Base-by-base conservation (phyloP, 2,329 filamentous ascomycete species). In the Trichoderma arundinaceum region DNA sequence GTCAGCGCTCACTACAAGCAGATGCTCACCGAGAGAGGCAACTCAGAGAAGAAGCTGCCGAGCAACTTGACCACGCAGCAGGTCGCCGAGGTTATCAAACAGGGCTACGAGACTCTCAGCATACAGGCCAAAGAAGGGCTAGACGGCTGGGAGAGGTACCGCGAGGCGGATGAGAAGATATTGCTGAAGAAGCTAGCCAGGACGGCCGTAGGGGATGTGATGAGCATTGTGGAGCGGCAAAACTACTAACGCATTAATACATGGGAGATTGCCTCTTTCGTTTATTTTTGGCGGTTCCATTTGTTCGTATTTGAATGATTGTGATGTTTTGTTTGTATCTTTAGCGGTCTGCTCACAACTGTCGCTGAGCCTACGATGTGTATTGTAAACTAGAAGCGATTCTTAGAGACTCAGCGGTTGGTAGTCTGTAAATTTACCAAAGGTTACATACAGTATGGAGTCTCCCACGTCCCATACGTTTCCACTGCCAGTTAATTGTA, bases 51-150 rank as follows among this genome's bases (percentile, higher is more conserved):
- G 46, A 78, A 78, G 67, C 83, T 78, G 70, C 85, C 86, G 67
- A 90, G 88, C 72, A 88, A 91, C 70, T 80, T 97, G 67, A 96
- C 92, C 66, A 93, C 90, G 43, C 83, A 87, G 57, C 91, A 97
- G 75, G 93, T 99, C 44, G 90, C 90, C 48, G 90, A 91, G 70
- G 91, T 97, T 33, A 98, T 99, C 77, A 96, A 96, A 80, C 91
- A 96, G 76, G 95, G 95, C 0, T 98, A 98, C 74, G 94, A 98
- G 77, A 97, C 94, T 41, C 79, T 99, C 72, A 94, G 91, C 69
- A 96, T 99, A 63, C 92, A 96, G 77, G 88, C 92, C 0, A 92
- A 90, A 72, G 94, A 96, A 74, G 94, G 92, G 0, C 77, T 96
- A 70, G 94, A 94, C 75, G 87, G 88, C 43, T 96, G 92, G 92